Evolutionary conservation across 1,284 basidiomycete species (phyloP), one percentile per base, ranked within the genome.

Genomic region (Ustilago cynodontis): DNA sequence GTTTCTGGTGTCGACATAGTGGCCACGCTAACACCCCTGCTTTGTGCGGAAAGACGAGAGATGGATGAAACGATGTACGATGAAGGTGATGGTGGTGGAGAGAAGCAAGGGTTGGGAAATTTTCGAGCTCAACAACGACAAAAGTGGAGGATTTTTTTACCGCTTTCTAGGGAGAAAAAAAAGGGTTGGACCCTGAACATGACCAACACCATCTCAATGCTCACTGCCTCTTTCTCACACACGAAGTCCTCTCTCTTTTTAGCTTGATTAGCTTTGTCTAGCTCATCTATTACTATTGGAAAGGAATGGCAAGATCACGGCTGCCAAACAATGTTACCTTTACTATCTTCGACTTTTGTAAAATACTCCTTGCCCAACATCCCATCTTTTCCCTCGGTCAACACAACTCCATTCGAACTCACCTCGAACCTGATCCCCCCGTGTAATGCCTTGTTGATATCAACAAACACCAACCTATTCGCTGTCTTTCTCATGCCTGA

Each of bases 371-470:
- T 20, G 1, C 71, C 71, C 41, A 85, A 54, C n/a, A 75, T 2
- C 0, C 74, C 31, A 11, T 61, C 49, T 7, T 59, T 55, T 63
- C 94, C 94, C 61, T 90, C 89, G 0, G 93, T 93, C 7, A 96
- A 89, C 18, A 96, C 89, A 8, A 95, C 94, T 2, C 93, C 93
- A 75, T 95, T 96, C 1, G 89, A 87, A 0, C 93, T 95, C 1
- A 93, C 86, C 80, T 88, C 90, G 77, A 96, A 93, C 54, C 89
- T 87, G 80, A 94, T 88, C 0, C 92, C 92, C 10, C 90, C 90
- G 55, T 89, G 63, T 16, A 95, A 87, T 0, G 93, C 93, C 71
- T 89, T 90, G 53, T 89, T 88, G 7, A 94, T 87, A 78, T 95
- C 88, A 65, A 95, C 87, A 75, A 90, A 94, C 59, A 95, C 91